Base-by-base conservation (phyloP, 768 basidiomycete genomes). In the Leccinellum rugosiceps region DNA sequence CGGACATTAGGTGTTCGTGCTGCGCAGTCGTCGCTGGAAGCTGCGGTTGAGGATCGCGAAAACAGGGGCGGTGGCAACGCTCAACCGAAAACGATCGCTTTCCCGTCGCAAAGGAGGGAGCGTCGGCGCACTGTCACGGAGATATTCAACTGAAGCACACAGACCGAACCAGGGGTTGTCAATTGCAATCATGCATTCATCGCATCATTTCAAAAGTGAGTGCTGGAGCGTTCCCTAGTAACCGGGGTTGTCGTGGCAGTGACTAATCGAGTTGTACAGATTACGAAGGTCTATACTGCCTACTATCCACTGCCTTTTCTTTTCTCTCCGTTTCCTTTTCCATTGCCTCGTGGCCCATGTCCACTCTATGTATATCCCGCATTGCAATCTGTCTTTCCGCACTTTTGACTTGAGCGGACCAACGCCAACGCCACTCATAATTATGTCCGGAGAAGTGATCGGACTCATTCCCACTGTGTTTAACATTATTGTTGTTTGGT, bases 41-140 rank as follows among this genome's bases (percentile, higher is more conserved):
- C 72, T 6, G 61, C 72, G 0, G 60, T 57, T 43, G 70, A 73
- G 47, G 70, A 61, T 31, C 65, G 55, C 17, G 65, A 72, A 62
- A 28, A 19, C n/a, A 19, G 68, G 53, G 53, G 70, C 70, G 65
- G 75, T 13, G 46, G 58, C 14, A 61, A 59, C 13, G 61, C 71
- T 76, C 65, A 80, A 76, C 61, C 72, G 13, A 73, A 66, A 59
- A 79, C 77, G 7, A 67, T 76, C 52, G 43, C 66, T 57, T 52
- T 72, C 53, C 61, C 70, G 60, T 57, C 70, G 52, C 59, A 71
- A 63, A 57, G 74, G 45, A 71, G 70, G 58, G 79, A 80, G 56
- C 72, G 80, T n/a, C 72, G 80, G 50, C 72, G 79, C 34, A 82
- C 80, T 34, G 75, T 81, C 45, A 80, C 78, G n/a, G 80, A 81